Evolutionary conservation across 2,329 filamentous ascomycete genomes (phyloP).

Genomic region (Zymoseptoria pseudotritici): DNA sequence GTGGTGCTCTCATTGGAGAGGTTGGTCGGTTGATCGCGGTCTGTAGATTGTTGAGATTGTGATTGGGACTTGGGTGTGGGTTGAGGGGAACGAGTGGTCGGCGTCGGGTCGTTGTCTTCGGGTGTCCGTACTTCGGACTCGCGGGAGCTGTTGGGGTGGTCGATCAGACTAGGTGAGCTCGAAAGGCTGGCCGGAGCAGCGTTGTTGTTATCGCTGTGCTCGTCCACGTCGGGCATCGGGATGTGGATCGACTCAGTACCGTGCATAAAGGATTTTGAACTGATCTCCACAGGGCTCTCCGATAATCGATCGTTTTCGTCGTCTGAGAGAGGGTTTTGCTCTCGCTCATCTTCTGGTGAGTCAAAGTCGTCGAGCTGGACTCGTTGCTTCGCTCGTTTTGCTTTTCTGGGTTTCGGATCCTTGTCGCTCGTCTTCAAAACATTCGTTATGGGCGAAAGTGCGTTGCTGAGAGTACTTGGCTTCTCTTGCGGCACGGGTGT

Average conservation of each 20-base stretch:
- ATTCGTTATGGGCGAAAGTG: conserved; percentile 35
- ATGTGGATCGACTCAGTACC: conserved; percentile 32
- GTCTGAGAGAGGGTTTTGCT: conserved; percentile 36
- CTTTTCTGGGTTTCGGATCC: conserved; percentile 47
- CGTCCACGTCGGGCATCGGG: conserved; percentile 19
- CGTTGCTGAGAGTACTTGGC: conserved; percentile 14
- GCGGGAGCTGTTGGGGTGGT: conserved; percentile 19
- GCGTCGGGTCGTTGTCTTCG: conserved; percentile 26
- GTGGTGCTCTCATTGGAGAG: conserved; percentile 17
- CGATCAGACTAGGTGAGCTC: conserved; percentile 26
- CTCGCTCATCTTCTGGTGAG: conserved; percentile 41
- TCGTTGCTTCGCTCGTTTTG: conserved; percentile 53
- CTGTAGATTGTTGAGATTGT: not conserved
- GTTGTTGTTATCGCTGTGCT: conserved; percentile 13
- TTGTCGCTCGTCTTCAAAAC: conserved; percentile 35
- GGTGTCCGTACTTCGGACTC: conserved; percentile 13
- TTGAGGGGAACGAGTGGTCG: conserved; percentile 24
- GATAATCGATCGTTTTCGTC: conserved; percentile 45
- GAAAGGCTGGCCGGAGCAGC: conserved; percentile 20
- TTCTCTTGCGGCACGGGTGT: conserved; percentile 7
- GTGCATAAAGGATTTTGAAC: conserved; percentile 41
- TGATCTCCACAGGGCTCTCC: conserved; percentile 61
- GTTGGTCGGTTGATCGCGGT: not conserved
- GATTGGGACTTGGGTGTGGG: conserved; percentile 1
- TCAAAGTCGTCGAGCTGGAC: conserved; percentile 66